Conservation (phyloP, 1,139 yeast genomes). For the Zygosaccharomyces sapae region DNA sequence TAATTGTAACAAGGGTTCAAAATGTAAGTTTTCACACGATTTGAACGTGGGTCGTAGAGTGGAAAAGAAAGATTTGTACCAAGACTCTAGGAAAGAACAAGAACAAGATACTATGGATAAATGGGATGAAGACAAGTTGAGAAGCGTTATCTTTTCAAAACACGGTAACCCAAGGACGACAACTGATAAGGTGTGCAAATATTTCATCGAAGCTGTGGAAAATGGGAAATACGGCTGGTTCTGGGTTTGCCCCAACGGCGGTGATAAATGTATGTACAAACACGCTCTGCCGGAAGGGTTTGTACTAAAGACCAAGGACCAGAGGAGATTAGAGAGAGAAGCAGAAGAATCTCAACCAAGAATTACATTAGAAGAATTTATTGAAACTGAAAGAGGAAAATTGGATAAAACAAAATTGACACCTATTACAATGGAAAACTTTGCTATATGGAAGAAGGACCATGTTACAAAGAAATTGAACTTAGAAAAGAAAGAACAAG, state of each 20-base stretch:
- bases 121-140: conserved; percentile 95
- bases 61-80: conserved; percentile 85
- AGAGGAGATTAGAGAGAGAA: conserved; percentile 79
- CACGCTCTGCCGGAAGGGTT: conserved; percentile 98
- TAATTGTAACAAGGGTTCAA: conserved; percentile 79
- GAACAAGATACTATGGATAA: conserved; percentile 87
- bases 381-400: conserved; percentile 87
- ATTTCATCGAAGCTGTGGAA: conserved; percentile 93
- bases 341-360: conserved; percentile 84
- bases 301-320: conserved; percentile 93
- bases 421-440: conserved; percentile 83
- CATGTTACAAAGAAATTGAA: conserved; percentile 60
- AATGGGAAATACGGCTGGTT: conserved; percentile 98
- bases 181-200: conserved; percentile 92
- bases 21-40: conserved; percentile 95
- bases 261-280: conserved; percentile 86
- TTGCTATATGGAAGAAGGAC: conserved; percentile 76
- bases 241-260: conserved; percentile 96
- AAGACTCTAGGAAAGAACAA: conserved; percentile 75
- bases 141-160: conserved; percentile 80
- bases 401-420: conserved; percentile 75
- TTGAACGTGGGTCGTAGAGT: conserved; percentile 80
- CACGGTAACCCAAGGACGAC: conserved; percentile 96
- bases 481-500: conserved; percentile 52
- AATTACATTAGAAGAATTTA: conserved; percentile 90